Evolutionary conservation across 1,284 basidiomycete species (phyloP), one percentile per base, ranked within the genome.

Genomic region (Pterulicium gracile): DNA sequence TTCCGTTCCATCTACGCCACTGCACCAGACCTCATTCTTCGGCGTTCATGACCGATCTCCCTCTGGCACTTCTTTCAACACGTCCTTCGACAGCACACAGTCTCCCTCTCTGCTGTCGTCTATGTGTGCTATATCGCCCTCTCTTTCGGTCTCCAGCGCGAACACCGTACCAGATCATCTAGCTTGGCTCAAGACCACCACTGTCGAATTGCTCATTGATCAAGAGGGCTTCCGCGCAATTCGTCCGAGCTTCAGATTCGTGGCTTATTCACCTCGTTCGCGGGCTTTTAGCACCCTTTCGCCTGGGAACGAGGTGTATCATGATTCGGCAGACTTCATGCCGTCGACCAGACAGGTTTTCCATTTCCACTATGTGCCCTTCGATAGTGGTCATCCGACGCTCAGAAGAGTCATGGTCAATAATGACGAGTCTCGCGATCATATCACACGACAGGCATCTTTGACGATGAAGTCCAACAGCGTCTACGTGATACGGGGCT

Each of bases 161-260:
- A 14, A 41, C n/a, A 22, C n/a, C 27, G n/a, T 75, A 13, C 71
- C 72, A 0, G 52, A 55, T 14, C 58, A 64, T 32, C 55, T 78
- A 1, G 52, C 59, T 1, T 83, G 79, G 77, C 66, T 86, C 5
- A 64, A 69, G 47, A 64, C 69, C 42, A 65, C 66, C 15, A 61
- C 60, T 24, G 60, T 88, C n/a, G 75, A 84, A 49, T 62, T 89
- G 22, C 73, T 78, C 61, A 79, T 89, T 23, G 88, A 89, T 56
- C 87, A 89, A 60, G 87, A 89, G 62, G 80, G 82, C 4, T 85
- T 83, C 53, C 75, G 84, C 21, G 69, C 73, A 10, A 68, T 80
- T 14, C 65, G 68, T 18, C 75, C 80, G 15, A 61, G 66, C 10
- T 80, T 88, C 63, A 69, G 65, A 48, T 72, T 80, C 42, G 65